Base-by-base conservation (phyloP, 371 early-diverging fungal species). In the Lichtheimia ramosa region DNA sequence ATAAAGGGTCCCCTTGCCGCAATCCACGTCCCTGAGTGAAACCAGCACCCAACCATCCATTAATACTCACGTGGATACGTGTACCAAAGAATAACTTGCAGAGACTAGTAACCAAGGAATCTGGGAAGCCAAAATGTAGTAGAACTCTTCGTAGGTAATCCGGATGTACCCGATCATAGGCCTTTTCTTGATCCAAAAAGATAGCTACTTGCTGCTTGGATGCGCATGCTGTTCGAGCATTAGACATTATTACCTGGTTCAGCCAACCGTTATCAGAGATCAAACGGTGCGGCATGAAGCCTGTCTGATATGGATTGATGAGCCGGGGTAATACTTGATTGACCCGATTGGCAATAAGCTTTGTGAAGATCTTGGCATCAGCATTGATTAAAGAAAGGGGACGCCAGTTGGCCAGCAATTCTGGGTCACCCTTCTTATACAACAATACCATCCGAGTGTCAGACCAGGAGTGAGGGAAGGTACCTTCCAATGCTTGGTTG, bases 1-100 rank as follows among this genome's bases (percentile, higher is more conserved):
- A 63, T 13, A 75, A 43, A 1, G 70, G 75, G 20, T 71, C 70
- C 0, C 70, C 66, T 62, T 75, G 70, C 0, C 61, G 52, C 1
- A 66, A 71, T 43, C 70, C 40, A 2, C 34, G 15, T 51, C 70
- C 1, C 2, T 2, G 16, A 63, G 41, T 42, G 64, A n/a, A n/a
- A n/a, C n/a, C n/a, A n/a, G 43, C 2, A 14, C 62, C 51, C 2
- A 71, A 16, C 12, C 49, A 23, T 16, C 68, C 68, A 49, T 71
- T 75, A 53, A 67, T 49, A 18, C 63, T 59, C 43, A 69, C 46
- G 13, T 10, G 28, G n/a, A 71, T 24, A 1, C 40, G 12, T 0
- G 67, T 69, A 13, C n/a, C 2, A 28, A 71, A 71, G 48, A 75
- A 69, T 0, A 75, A 48, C 0, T 18, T 10, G 14, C 13, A 18